These are phyloP conservation scores for Aspergillus incahuasiensis DNA, from an alignment of 495 filamentous ascomycete species.

Conservation along the genomic window DNA sequence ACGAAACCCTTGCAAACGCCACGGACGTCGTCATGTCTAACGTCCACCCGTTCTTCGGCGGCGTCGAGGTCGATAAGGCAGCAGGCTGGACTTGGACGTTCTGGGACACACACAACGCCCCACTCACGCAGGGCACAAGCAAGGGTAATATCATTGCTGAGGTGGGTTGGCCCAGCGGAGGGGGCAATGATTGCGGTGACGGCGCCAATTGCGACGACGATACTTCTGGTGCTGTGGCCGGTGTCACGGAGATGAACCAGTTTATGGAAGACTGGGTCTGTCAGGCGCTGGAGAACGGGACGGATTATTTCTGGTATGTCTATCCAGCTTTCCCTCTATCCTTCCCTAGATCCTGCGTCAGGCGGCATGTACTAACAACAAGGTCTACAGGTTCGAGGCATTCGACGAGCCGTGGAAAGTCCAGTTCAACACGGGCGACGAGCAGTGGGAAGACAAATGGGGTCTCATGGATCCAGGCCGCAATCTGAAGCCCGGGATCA, in stretches of 20 bases:
- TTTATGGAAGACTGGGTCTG: constrained; percentile 89
- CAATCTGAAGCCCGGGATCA: constrained; percentile 77
- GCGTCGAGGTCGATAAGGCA: constrained; percentile 61
- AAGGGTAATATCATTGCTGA: constrained; percentile 75
- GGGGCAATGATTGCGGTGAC: constrained; percentile 73
- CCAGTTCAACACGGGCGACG: constrained; percentile 57
- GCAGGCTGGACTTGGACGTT: constrained; percentile 82
- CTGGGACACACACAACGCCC: constrained; percentile 63
- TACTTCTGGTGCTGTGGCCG: constrained; percentile 63
- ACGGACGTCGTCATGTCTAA: constrained; percentile 95
- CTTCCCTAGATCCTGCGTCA: too few species aligned
- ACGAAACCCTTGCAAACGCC: constrained; percentile 53
- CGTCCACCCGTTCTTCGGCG: constrained; percentile 94
- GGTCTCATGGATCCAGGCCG: constrained; percentile 84
- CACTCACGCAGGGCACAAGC: constrained; percentile 50
- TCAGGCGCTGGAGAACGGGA: constrained; percentile 68
- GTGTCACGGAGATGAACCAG: constrained; percentile 75
- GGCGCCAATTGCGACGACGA: constrained; percentile 47
- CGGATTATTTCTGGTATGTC: constrained; percentile 85
- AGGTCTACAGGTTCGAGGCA: constrained; percentile 66
- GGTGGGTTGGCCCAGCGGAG: constrained; percentile 85
- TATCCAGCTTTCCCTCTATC: neutral
- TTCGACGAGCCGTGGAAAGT: constrained; percentile 97
- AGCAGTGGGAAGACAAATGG: constrained; percentile 96
- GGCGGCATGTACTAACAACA: neutral